Conservation (phyloP, 2,329 filamentous ascomycete genomes). For the Diaporthe capsici region DNA sequence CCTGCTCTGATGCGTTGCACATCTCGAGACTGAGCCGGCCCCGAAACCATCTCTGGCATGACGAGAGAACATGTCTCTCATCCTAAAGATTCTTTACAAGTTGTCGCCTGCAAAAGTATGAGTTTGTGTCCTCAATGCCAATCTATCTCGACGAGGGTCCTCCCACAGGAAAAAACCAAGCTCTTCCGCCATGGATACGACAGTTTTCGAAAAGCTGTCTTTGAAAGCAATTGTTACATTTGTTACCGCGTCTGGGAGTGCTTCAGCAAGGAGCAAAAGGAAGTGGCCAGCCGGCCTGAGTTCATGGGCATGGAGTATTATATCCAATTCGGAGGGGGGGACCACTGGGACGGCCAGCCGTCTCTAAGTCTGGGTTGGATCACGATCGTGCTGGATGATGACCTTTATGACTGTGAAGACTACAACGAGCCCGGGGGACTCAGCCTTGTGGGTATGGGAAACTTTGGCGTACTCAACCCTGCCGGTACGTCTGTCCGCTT, state of each 20-base stretch:
- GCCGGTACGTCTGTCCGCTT: not conserved
- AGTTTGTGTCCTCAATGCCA: conserved; percentile 27
- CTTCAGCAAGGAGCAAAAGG: conserved; percentile 30
- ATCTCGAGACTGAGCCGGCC: not conserved
- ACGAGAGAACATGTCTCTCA: no score
- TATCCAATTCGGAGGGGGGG: rapidly evolving
- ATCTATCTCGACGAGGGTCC: not conserved
- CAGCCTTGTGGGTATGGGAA: not conserved
- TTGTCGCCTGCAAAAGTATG: not conserved
- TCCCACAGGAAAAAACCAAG: not conserved
- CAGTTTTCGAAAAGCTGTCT: not conserved
- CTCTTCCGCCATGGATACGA: conserved; percentile 1
- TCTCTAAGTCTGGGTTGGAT: not conserved
- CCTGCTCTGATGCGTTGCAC: not conserved
- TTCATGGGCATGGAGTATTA: conserved; percentile 21
- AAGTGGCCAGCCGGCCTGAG: not conserved
- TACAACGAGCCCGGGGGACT: not conserved
- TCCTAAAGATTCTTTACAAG: no score
- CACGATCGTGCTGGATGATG: not conserved
- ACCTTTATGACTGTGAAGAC: conserved; percentile 32
- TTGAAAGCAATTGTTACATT: not conserved
- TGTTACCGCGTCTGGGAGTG: conserved; percentile 26
- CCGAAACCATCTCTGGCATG: no score
- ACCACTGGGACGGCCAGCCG: not conserved
- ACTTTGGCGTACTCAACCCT: conserved; percentile 11